These are phyloP conservation scores for Wickerhamiella galacta DNA, from an alignment of 805 yeast species.

Conservation along the genomic window DNA sequence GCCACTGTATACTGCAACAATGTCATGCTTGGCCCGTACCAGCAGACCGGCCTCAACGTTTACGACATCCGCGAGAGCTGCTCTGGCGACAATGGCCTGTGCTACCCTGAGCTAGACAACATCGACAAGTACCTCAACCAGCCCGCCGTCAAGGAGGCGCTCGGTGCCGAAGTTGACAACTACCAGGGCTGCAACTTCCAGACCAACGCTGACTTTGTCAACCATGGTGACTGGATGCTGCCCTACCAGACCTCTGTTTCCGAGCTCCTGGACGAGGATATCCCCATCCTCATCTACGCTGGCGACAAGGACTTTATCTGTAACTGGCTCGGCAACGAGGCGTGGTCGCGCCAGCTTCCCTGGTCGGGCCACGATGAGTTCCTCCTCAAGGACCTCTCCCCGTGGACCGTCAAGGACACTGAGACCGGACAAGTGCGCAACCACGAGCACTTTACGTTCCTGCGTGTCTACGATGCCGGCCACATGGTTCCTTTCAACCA, in stretches of 20 bases:
- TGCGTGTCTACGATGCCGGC: slow-evolving; percentile 78
- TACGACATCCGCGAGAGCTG: slow-evolving; percentile 58
- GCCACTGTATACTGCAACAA: slow-evolving; percentile 80
- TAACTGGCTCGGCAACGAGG: slow-evolving; percentile 90
- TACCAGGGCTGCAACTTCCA: slow-evolving; percentile 69
- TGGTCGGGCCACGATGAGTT: slow-evolving; percentile 46
- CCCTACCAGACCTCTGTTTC: slow-evolving; percentile 44
- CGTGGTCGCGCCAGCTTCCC: slow-evolving; percentile 59
- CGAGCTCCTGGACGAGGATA: slow-evolving; percentile 42
- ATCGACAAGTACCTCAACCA: slow-evolving; percentile 61
- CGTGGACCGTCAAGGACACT: slow-evolving; percentile 29
- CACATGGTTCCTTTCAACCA: slow-evolving; percentile 93
- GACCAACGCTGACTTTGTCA: slow-evolving; percentile 57
- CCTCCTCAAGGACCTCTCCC: slow-evolving; percentile 23
- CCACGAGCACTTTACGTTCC: slow-evolving; percentile 55
- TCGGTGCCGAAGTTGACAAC: slow-evolving; percentile 61
- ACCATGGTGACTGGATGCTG: slow-evolving; percentile 49
- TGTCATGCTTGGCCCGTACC: slow-evolving; percentile 61
- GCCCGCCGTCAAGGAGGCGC: slow-evolving; percentile 51
- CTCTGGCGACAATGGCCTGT: slow-evolving; percentile 25
- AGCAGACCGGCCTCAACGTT: slow-evolving; percentile 66
- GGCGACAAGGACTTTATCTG: slow-evolving; percentile 95
- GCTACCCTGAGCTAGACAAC: slow-evolving; percentile 59
- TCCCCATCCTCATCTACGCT: slow-evolving; percentile 80
- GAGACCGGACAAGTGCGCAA: slow-evolving; percentile 58